Base-by-base conservation (phyloP, 345 rosid genomes). In the Erucastrum elatum region DNA sequence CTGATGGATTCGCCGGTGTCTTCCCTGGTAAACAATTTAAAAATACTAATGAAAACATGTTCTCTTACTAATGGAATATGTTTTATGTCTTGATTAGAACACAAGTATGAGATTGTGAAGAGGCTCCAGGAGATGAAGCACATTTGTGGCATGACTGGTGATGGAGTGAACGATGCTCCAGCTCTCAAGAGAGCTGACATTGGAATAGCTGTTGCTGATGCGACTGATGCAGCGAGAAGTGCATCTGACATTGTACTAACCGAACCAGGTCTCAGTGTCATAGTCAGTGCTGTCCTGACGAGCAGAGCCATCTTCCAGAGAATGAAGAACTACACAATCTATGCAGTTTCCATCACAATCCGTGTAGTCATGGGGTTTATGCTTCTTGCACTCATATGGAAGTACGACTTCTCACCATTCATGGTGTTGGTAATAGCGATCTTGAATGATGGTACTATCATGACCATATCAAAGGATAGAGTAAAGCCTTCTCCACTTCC, bases 81-180 rank as follows among this genome's bases (percentile, higher is more conserved):
- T 67, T 72, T 46, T 37, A 11, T 63, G 8, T 75, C 5, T 78
- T 35, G 29, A 60, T 51, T 55, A 90, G 98, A 94, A 83, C 98
- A 94, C 86, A 94, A 94, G 77, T 94, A 92, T 56, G 96, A 92
- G 88, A 94, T 94, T 58, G 98, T 94, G 73, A 90, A 84, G 89
- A 87, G 89, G 82, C 89, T 94, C 27, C 97, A 94, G 75, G 90
- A 84, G 5, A 87, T 82, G 90, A 92, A 94, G 66, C 97, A 94
- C 75, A 92, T 94, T 12, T 92, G 97, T 65, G 98, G 98, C 46
- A 94, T 94, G 97, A 94, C 97, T 16, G 98, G 98, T 77, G 97
- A 94, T 73, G 97, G 98, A 30, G 98, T 94, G 71, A 94, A 94
- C 79, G 98, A 94, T 84, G 98, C 98, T 2, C 97, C 98, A 1